Conservation (phyloP, 1,139 yeast genomes). For the Nakaseomyces uthaithaninus region DNA sequence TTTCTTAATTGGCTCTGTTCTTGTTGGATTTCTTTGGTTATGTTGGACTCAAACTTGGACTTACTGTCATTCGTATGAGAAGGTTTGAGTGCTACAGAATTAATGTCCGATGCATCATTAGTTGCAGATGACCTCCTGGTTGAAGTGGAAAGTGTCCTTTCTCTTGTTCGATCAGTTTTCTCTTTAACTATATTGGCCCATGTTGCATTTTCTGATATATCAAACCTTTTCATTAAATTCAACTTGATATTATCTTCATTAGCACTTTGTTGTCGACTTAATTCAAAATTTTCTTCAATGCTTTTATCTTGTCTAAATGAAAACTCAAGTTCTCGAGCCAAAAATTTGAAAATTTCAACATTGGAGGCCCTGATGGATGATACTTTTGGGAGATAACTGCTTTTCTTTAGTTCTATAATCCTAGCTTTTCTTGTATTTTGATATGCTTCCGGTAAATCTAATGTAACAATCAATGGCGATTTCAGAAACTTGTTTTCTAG, state of each 20-base stretch:
- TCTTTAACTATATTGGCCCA: constrained; percentile 29
- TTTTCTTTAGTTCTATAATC: constrained; percentile 11
- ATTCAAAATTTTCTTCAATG: constrained; percentile 9
- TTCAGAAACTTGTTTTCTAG: constrained; percentile 9
- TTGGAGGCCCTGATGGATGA: constrained; percentile 25
- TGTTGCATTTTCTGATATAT: constrained; percentile 29
- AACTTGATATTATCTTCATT: background rate
- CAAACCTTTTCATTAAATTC: constrained; percentile 23
- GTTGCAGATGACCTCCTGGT: constrained; percentile 5
- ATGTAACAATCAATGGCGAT: constrained; percentile 24
- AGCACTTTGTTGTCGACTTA: constrained; percentile 7
- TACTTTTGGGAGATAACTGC: constrained; percentile 10
- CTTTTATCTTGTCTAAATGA: constrained; percentile 22
- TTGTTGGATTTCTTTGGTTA: constrained; percentile 4
- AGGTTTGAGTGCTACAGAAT: background rate
- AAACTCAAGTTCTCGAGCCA: constrained; percentile 30
- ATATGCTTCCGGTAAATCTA: constrained; percentile 28
- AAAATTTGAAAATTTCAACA: constrained; percentile 28
- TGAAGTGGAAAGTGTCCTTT: constrained; percentile 2
- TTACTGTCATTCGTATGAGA: constrained; percentile 5
- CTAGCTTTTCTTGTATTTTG: constrained; percentile 24
- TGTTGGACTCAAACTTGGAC: constrained; percentile 1
- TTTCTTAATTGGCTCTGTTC: constrained; percentile 5
- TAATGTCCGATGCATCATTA: constrained; percentile 15
- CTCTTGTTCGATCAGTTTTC: constrained; percentile 13